Evolutionary conservation across 2,329 filamentous ascomycete genomes (phyloP).

Genomic region (Metarhizium album): DNA sequence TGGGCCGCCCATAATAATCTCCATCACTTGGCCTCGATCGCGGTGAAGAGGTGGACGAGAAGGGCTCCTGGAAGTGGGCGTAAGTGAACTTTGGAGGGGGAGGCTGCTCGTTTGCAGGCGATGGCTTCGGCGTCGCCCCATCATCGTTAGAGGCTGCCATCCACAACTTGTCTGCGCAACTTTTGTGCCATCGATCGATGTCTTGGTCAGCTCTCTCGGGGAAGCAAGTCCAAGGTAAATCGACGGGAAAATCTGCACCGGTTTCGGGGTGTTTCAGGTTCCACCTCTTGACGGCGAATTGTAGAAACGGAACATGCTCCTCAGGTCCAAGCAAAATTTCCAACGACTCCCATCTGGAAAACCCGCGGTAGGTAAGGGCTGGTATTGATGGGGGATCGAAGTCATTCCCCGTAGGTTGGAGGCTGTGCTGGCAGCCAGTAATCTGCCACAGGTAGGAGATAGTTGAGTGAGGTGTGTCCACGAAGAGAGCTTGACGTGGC

Average conservation of each 20-base stretch:
- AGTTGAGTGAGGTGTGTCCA: conserved; percentile 58
- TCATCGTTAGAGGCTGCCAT: conserved; percentile 36
- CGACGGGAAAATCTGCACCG: conserved; percentile 52
- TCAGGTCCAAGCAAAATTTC: conserved; percentile 80
- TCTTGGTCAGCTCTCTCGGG: conserved; percentile 63
- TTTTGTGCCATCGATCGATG: conserved; percentile 80
- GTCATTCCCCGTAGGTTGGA: conserved; percentile 64
- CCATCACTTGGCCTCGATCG: conserved; percentile 20
- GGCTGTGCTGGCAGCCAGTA: conserved; percentile 77
- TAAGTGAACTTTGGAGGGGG: conserved; percentile 29
- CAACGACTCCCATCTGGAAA: conserved; percentile 88
- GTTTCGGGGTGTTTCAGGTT: conserved; percentile 65
- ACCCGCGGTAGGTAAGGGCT: conserved; percentile 72
- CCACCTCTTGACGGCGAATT: conserved; percentile 70
- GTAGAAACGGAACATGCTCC: conserved; percentile 75
- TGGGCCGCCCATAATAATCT: conserved; percentile 23
- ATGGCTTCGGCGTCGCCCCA: conserved; percentile 9
- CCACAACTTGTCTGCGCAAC: conserved; percentile 60
- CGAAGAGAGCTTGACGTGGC: conserved; percentile 52
- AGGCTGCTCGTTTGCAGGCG: conserved; percentile 18
- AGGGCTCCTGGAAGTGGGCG: conserved; percentile 20
- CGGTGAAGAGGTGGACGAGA: conserved; percentile 16
- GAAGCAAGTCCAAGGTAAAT: conserved; percentile 52
- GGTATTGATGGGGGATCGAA: conserved; percentile 71
- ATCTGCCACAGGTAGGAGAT: conserved; percentile 91